These are phyloP conservation scores for Sporothrix euskadiensis DNA, from an alignment of 2,329 filamentous ascomycete genomes.

Conservation along the genomic window DNA sequence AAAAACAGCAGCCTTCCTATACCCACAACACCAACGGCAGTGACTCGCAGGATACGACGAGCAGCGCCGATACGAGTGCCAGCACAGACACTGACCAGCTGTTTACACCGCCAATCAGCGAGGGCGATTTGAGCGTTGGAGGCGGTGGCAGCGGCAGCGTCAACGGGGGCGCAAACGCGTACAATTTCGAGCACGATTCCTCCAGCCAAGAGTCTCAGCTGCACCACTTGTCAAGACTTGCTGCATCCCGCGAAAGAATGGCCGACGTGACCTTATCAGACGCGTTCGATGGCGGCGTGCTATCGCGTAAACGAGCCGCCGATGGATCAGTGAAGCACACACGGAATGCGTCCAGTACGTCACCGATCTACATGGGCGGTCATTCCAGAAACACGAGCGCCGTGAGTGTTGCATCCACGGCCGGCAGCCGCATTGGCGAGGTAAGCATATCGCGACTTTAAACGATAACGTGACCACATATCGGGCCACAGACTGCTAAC, in stretches of 20 bases:
- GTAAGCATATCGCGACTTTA: conserved; percentile 50
- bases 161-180: conserved; percentile 15
- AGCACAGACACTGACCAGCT: conserved; percentile 44
- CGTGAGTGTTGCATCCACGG: conserved; percentile 61
- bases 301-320: conserved; percentile 71
- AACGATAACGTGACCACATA: neutral
- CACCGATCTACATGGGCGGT: conserved; percentile 49
- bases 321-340: conserved; percentile 69
- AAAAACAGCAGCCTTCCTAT: neutral
- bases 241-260: conserved; percentile 55
- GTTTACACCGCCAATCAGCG: conserved; percentile 48
- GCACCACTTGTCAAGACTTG: conserved; percentile 59
- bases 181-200: conserved; percentile 36
- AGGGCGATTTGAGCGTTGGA: conserved; percentile 45
- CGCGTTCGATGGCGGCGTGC: conserved; percentile 37
- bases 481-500: neutral
- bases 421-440: conserved; percentile 73
- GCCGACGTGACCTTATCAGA: conserved; percentile 38
- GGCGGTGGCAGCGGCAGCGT: conserved; percentile 39
- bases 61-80: conserved; percentile 42
- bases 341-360: conserved; percentile 46
- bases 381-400: conserved; percentile 74
- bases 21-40: conserved; percentile 25
- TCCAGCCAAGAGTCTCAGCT: conserved; percentile 60
- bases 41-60: conserved; percentile 42